Base-by-base conservation (phyloP, 176 grass and related monocot genomes). In the Zea mays region DNA sequence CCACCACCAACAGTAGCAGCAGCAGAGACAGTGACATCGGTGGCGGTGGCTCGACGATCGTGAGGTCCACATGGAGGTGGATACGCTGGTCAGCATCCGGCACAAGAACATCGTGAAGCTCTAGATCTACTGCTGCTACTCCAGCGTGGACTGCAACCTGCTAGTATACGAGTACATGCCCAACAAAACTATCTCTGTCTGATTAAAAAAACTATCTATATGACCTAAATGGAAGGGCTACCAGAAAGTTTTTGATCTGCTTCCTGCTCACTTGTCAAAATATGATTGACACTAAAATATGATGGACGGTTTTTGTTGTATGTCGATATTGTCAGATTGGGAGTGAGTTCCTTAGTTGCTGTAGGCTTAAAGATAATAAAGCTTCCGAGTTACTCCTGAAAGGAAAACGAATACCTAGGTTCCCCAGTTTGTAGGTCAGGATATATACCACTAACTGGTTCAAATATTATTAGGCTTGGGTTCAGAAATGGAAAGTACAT, bases 41-140 rank as follows among this genome's bases (percentile, higher is more conserved):
- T 27, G 27, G 27, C 27, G 62, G 0, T 60, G 85, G 80, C 71
- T 92, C 8, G 90, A 45, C 9, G 75, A 94, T 62, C 63, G 88
- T 0, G 90, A 99, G 75, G 85, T 99, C 3, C 80, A 82, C 8
- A 93, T 90, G 20, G 92, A 96, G 81, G 92, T 99, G 13, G 96
- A 99, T 90, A 99, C 90, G 74, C 75, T 99, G n/a, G 96, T 88
- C n/a, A 93, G 96, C 88, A 96, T 99, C 58, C 76, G 92, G 48
- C 96, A 99, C 81, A 99, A 99, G 92, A 99, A 99, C 92, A 96
- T 99, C 49, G 88, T 99, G 5, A 99, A 99, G 86, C 89, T 99
- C 45, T 95, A 95, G n/a, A n/a, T n/a, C n/a, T n/a, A n/a, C n/a
- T n/a, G n/a, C n/a, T n/a, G n/a, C n/a, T n/a, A n/a, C n/a, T n/a